A percentile compares a stretch with the other conserved stretches of the same genome.
Conservation (phyloP, 176 grass and related monocot species). For the Zoysia japonica region DNA sequence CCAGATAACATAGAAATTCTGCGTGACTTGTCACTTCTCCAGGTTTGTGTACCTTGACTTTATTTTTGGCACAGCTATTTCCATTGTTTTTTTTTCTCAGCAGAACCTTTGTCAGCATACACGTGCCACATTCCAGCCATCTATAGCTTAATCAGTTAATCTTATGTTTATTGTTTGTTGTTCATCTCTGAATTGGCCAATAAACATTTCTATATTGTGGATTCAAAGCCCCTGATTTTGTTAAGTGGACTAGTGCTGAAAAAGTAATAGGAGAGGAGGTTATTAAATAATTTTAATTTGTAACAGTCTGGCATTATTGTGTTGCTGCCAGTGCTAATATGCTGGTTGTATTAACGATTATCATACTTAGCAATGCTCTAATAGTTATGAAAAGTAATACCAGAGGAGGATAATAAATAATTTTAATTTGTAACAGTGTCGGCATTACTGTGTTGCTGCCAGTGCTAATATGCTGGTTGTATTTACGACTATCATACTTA, state of each 20-base stretch:
- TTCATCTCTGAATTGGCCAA: constrained; percentile 20
- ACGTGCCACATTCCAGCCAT: background rate
- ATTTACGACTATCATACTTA: background rate
- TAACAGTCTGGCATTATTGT: constrained; percentile 14
- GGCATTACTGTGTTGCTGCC: background rate
- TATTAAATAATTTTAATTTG: constrained; percentile 10
- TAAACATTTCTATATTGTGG: background rate
- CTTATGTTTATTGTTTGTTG: constrained; percentile 21
- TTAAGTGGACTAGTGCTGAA: background rate
- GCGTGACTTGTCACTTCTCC: constrained; percentile 90
- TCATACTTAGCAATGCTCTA: no score
- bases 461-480: constrained; percentile 13
- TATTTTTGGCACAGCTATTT: constrained; percentile 12
- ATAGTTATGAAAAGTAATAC: background rate
- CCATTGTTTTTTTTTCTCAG: background rate
- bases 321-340: background rate
- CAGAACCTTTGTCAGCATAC: constrained; percentile 9
- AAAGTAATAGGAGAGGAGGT: background rate
- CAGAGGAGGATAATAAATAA: background rate
- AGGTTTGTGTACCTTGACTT: constrained; percentile 56
- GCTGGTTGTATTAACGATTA: constrained; percentile 12
- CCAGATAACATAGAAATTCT: constrained; percentile 99
- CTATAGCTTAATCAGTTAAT: background rate
- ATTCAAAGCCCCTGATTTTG: constrained; percentile 27
- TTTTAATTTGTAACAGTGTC: constrained; percentile 9